Base-by-base conservation (phyloP, 495 filamentous ascomycete species). In the Aspergillus haitiensis region DNA sequence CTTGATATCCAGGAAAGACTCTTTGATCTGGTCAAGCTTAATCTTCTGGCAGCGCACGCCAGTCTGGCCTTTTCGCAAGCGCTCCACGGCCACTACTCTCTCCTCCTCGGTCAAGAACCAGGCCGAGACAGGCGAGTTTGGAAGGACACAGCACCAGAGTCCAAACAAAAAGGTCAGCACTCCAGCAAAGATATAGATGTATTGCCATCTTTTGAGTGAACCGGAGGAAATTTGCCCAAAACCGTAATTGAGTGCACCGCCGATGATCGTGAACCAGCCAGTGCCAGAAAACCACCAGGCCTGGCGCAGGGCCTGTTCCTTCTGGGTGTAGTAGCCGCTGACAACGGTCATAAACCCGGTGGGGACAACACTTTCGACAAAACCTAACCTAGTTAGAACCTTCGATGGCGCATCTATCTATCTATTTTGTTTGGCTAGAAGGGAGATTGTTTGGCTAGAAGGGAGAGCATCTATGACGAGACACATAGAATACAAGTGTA, bases 241-340 rank as follows among this genome's bases (percentile, higher is more conserved):
- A 0, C 82, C 87, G 67, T 89, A 91, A 70, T 87, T 88, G 33
- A 89, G 69, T 0, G 82, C 85, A 7, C 81, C 76, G 8, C 87
- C 87, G 54, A 89, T 81, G 59, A 90, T 86, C 13, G 84, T 88
- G 72, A 86, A 89, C 60, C 83, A 76, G 7, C 85, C 86, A 0
- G 84, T 88, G 2, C 78, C 77, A 34, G 82, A 85, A 64, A 88
- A 89, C 87, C 86, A 91, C 83, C 83, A 87, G 40, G 78, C 81
- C 62, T 89, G 87, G 12, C 87, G 76, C 21, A 88, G 72, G 10
- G 84, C 77, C 64, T 89, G 86, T 62, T 91, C 88, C 15, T 75
- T 60, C 69, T 90, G 86, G 2, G 85, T 89, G 62, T 89, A 91
- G 65, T 84, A 88, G 2, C 83, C 74, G 57, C 77, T 81, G 32